Evolutionary conservation across 352 stramenopile genomes (phyloP), one percentile per base, ranked within the genome.

Genomic region (Vaucheria bursata): DNA sequence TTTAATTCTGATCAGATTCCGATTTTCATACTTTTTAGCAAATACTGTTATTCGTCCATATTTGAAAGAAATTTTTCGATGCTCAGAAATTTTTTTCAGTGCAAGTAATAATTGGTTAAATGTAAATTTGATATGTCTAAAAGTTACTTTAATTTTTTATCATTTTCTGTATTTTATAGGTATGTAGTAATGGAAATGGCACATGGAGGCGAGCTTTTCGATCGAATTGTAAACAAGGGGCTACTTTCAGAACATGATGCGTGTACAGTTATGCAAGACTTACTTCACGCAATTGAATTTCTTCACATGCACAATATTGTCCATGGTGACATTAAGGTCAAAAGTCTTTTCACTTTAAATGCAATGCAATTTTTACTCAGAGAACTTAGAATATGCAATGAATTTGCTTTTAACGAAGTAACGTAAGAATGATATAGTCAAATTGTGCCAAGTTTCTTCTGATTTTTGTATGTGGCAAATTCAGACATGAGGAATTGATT

Each of bases 151-250:
- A n/a, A n/a, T n/a, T n/a, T n/a, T n/a, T n/a, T n/a, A n/a, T n/a
- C n/a, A n/a, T n/a, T n/a, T n/a, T n/a, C n/a, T n/a, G n/a, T 59
- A 18, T 59, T 59, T 12, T 25, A 18, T 34, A 68, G 53, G 53
- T 68, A 68, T 68, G 53, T 68, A 34, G 53, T 68, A 34, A 68
- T 68, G 53, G 53, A 97, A 83, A 86, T 96, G 0, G 87, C 96
- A 0, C 83, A 85, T 4, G 93, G 92, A 1, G 92, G 93, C 2
- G 92, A 97, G 76, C 80, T 97, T 1, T 97, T 97, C 77, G 92
- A 95, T 70, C 89, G 90, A 2, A 95, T 97, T 65, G 91, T 95
- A 32, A 68, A 84, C 7, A 79, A 79, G 78, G 78, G 78, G n/a
- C 40, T 72, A 6, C 93, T 95, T 75, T 93, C 88, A 0, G 91